These are phyloP conservation scores for Cyclotella choctawhatcheeana DNA, from an alignment of 108 stramenopile species.

Conservation along the genomic window DNA sequence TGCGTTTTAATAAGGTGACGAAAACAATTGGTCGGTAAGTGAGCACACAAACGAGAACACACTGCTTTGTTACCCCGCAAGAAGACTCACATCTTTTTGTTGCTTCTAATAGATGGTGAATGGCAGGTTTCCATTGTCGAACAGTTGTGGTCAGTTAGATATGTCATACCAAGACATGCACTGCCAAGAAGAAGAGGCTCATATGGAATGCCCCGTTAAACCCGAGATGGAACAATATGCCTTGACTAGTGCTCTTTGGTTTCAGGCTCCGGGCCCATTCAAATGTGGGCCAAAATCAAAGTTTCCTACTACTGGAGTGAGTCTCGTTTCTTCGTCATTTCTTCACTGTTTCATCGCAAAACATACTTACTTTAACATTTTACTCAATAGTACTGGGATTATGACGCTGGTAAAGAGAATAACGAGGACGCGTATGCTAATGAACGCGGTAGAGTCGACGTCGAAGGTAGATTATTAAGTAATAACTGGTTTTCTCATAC, in stretches of 20 bases:
- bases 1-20: conserved; percentile 14
- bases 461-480: conserved; percentile 25
- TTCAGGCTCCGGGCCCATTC: conserved; percentile 49
- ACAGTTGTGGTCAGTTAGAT: conserved; percentile 42
- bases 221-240: conserved; percentile 48
- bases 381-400: conserved; percentile 63
- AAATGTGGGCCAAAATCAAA: conserved; percentile 49
- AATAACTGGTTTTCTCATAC: too few relatives aligned
- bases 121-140: conserved; percentile 39
- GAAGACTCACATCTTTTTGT: background rate
- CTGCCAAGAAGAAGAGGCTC: conserved; percentile 41
- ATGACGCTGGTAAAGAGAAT: conserved; percentile 45
- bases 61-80: too few relatives aligned
- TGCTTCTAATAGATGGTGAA: conserved; percentile 26
- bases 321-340: background rate
- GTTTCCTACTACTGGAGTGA: conserved; percentile 44
- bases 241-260: conserved; percentile 53
- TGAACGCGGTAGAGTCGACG: conserved; percentile 44
- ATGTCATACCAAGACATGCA: conserved; percentile 52
- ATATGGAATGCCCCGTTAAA: conserved; percentile 45
- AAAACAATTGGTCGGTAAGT: conserved; percentile 53
- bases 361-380: background rate
- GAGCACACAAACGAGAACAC: too few relatives aligned
- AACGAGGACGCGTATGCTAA: conserved; percentile 48
- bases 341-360: background rate